Evolutionary conservation across 2,329 filamentous ascomycete species (phyloP), one percentile per base, ranked within the genome.

Genomic region (Neonectria neomacrospora): DNA sequence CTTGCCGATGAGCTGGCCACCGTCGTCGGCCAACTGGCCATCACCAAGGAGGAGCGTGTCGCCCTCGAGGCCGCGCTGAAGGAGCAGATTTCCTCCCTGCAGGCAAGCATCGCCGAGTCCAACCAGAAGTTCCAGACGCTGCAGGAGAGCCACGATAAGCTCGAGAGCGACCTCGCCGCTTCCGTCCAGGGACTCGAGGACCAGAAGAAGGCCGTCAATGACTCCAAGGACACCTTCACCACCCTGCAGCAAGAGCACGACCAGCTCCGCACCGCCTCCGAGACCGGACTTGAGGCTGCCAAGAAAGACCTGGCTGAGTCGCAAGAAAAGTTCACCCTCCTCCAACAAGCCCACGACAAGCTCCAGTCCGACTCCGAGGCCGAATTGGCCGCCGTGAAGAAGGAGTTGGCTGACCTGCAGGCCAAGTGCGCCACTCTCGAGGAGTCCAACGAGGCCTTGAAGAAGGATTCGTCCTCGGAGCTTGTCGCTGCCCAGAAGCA

Each of bases 81-180:
- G 58, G 66, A 75, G 51, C 75, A 80, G 66, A 70, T 76, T 51
- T 58, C 66, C 45, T 55, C 71, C 14, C 75, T 77, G 41, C 75
- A 79, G 71, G 62, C 77, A 54, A 74, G 79, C 61, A 71, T 81
- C 30, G 70, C 73, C 55, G 75, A 77, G 48, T 73, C 67, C 26
- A 61, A 73, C 61, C 66, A 77, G 61, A 77, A 78, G 61, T 74
- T 77, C 37, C 72, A 74, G 42, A 59, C 73, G 32, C 69, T 80
- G 12, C 71, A 76, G 63, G 66, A 75, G 62, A 66, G 70, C 32
- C 64, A 72, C 58, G 65, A 68, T 59, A 73, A 75, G 67, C 71
- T 77, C 47, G 73, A 76, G 69, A 71, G 65, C 56, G 73, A 78
- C 53, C 71, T 78, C 37, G 73, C 75, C 42, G 70, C 74, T 26